phyloP scores from a whole-genome alignment of 2,329 filamentous ascomycete genomes.

The Curvularia eragrostidis region DNA sequence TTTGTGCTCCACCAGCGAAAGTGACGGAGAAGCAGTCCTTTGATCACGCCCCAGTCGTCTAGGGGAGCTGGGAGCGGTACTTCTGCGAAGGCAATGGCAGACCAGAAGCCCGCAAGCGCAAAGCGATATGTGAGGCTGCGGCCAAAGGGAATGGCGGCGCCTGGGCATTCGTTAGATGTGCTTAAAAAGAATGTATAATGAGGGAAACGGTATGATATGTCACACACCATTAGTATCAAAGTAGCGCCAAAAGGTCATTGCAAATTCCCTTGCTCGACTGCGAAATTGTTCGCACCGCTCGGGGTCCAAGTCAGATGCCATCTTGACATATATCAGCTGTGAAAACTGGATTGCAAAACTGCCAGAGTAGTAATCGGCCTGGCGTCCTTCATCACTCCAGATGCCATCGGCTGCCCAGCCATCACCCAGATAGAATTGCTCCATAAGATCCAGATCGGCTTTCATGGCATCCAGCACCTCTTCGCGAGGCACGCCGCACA shows the following conservation, averaged over 20 bases:
- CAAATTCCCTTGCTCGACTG: conserved; percentile 53
- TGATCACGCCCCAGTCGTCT: conserved; percentile 51
- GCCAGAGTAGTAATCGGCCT: conserved; percentile 62
- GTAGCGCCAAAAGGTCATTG: conserved; percentile 55
- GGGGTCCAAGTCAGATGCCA: conserved; percentile 53
- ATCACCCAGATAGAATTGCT: conserved; percentile 54
- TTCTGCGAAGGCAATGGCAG: conserved; percentile 54
- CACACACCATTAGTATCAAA: conserved; percentile 55
- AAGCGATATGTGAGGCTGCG: conserved; percentile 61
- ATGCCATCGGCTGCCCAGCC: conserved; percentile 59
- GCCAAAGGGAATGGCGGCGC: conserved; percentile 61
- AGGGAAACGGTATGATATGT: neutral
- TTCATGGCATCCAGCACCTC: conserved; percentile 50
- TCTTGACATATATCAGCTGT: conserved; percentile 57
- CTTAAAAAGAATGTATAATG: neutral
- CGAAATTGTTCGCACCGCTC: conserved; percentile 49
- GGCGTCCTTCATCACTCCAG: conserved; percentile 50
- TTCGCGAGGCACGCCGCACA: conserved; percentile 49
- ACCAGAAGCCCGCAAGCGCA: conserved; percentile 58
- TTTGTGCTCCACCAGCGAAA: conserved; percentile 58
- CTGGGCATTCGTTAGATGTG: conserved; percentile 33
- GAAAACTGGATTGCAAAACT: conserved; percentile 63
- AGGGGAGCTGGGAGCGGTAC: conserved; percentile 52
- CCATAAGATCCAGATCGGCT: conserved; percentile 54
- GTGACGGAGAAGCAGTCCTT: conserved; percentile 59